Conservation (phyloP, 306 rosid genomes). For the Ceratonia siliqua region DNA sequence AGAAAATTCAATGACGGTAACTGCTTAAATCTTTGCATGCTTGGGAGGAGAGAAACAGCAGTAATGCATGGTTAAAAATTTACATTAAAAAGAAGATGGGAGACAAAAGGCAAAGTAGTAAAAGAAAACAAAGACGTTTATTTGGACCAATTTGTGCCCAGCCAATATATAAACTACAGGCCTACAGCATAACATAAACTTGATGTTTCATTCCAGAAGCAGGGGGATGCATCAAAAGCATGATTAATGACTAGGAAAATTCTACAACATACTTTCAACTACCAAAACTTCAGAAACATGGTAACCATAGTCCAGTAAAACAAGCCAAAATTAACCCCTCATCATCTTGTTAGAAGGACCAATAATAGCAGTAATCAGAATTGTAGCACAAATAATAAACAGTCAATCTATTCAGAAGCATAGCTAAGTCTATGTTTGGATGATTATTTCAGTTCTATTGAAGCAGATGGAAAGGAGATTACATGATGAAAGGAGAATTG, state of each 20-base stretch:
- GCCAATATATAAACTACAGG: background rate
- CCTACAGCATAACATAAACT: background rate
- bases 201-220: background rate
- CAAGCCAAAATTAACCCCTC: background rate
- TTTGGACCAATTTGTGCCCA: background rate
- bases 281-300: background rate
- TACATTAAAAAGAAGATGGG: background rate
- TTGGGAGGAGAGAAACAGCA: background rate
- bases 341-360: background rate
- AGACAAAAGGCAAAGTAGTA: background rate
- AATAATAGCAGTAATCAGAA: background rate
- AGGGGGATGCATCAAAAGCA: background rate
- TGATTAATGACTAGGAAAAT: background rate
- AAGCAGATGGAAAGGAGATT: background rate
- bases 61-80: background rate
- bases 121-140: background rate
- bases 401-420: background rate
- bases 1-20: background rate
- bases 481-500: background rate
- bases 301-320: background rate
- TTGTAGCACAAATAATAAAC: background rate
- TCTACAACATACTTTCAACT: background rate
- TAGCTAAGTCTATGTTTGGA: background rate
- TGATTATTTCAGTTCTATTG: background rate
- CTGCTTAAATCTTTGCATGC: background rate